Evolutionary conservation across 2,329 filamentous ascomycete genomes (phyloP).

Genomic region (Cladorrhinum sp.): DNA sequence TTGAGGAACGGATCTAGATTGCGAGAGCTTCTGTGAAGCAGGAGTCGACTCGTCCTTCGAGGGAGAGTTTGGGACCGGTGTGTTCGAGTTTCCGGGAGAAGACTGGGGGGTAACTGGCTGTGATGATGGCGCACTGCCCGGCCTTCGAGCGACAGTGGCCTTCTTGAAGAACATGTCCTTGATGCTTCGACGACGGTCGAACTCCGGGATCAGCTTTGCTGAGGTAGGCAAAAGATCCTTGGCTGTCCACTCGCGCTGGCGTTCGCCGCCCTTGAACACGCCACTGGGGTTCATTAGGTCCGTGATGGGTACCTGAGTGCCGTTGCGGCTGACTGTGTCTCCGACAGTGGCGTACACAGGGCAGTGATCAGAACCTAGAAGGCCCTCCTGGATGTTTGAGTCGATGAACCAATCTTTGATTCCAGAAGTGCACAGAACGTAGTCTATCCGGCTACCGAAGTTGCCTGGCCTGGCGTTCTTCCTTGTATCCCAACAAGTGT

Average conservation of each 20-base stretch:
- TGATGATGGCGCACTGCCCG: constrained; percentile 13
- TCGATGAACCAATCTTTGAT: constrained; percentile 78
- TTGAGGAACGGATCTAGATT: constrained; percentile 15
- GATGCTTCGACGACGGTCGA: constrained; percentile 79
- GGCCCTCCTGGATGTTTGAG: constrained; percentile 85
- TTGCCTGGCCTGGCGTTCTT: constrained; percentile 95
- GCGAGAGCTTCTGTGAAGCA: constrained; percentile 3
- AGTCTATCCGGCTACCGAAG: constrained; percentile 90
- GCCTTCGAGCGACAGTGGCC: constrained; percentile 31
- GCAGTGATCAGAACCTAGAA: constrained; percentile 95
- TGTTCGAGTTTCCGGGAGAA: neutral
- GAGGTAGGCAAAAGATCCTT: constrained; percentile 72
- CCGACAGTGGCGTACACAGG: constrained; percentile 79
- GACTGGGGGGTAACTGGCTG: neutral
- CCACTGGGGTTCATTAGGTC: constrained; percentile 77
- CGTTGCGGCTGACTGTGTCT: constrained; percentile 55
- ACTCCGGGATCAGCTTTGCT: constrained; percentile 81
- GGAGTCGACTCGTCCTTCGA: neutral
- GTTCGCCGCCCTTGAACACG: constrained; percentile 65
- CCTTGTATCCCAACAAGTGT: constrained; percentile 94
- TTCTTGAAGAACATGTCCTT: constrained; percentile 85
- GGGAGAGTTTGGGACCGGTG: neutral
- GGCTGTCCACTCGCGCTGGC: constrained; percentile 62
- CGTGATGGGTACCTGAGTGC: constrained; percentile 50
- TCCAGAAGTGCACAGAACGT: constrained; percentile 75